These are phyloP conservation scores for Brassica incana DNA, from an alignment of 345 rosid species.

Conservation along the genomic window DNA sequence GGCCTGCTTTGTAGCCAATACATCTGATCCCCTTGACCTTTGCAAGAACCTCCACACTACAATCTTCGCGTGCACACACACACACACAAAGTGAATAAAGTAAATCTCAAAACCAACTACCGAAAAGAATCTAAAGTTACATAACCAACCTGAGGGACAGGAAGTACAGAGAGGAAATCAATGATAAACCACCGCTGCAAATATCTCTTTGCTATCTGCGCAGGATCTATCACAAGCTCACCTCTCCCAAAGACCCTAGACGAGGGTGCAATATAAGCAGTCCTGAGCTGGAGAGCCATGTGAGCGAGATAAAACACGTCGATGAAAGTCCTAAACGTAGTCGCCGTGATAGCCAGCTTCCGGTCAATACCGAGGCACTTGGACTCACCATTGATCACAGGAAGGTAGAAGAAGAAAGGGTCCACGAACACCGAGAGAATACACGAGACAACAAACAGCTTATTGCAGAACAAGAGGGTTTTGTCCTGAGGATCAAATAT, in stretches of 20 bases:
- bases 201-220: constrained; percentile 87
- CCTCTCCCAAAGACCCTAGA: constrained; percentile 96
- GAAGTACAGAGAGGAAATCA: constrained; percentile 83
- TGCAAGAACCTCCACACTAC: constrained; percentile 86
- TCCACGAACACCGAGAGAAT: constrained; percentile 83
- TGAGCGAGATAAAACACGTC: constrained; percentile 85
- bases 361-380: constrained; percentile 75
- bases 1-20: constrained; percentile 71
- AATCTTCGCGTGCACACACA: constrained; percentile 49
- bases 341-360: constrained; percentile 66
- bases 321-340: constrained; percentile 65
- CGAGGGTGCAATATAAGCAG: constrained; percentile 94
- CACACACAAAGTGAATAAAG: constrained; percentile 7
- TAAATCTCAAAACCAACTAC: constrained; percentile 15
- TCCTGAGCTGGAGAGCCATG: constrained; percentile 91
- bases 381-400: constrained; percentile 51
- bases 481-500: constrained; percentile 95
- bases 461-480: constrained; percentile 75
- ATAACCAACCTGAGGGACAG: constrained; percentile 76
- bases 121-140: not conserved
- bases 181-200: constrained; percentile 64
- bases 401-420: constrained; percentile 89
- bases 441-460: constrained; percentile 69
- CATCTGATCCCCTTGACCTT: constrained; percentile 75
- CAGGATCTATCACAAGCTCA: constrained; percentile 90